A percentile compares a stretch with the other conserved stretches of the same genome.
Conservation (phyloP, 2,329 filamentous ascomycete species). For the Myriosclerotinia scirpicola region DNA sequence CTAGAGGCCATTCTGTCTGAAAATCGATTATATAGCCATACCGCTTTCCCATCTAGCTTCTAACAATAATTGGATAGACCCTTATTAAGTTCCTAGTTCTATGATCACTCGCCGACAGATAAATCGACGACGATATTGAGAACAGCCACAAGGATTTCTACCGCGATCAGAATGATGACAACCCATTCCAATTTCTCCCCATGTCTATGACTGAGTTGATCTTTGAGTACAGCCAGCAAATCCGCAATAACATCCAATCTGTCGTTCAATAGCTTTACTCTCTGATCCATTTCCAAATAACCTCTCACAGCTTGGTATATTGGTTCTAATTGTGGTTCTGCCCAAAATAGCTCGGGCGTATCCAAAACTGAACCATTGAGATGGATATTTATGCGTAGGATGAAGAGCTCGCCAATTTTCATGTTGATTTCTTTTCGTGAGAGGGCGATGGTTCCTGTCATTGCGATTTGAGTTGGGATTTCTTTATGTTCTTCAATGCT, state of each 20-base stretch:
- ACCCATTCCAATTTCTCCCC: conserved; percentile 90
- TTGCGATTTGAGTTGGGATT: conserved; percentile 86
- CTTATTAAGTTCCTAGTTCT: background rate
- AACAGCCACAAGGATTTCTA: conserved; percentile 87
- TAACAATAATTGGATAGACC: background rate
- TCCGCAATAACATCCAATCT: conserved; percentile 91
- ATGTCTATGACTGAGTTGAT: conserved; percentile 91
- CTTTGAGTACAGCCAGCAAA: conserved; percentile 87
- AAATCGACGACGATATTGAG: conserved; percentile 96
- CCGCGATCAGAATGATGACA: conserved; percentile 92
- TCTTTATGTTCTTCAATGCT: conserved; percentile 93
- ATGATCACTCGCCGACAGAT: conserved; percentile 58
- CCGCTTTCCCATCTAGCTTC: background rate
- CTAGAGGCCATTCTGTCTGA: background rate
- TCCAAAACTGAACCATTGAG: conserved; percentile 95
- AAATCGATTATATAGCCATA: background rate
- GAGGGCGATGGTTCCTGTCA: conserved; percentile 88
- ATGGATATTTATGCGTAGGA: conserved; percentile 96
- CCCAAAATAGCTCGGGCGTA: conserved; percentile 97
- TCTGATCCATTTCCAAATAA: conserved; percentile 97
- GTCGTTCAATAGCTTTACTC: conserved; percentile 85
- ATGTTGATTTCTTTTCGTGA: conserved; percentile 93
- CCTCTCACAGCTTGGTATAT: conserved; percentile 93
- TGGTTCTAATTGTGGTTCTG: conserved; percentile 92
- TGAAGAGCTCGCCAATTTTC: conserved; percentile 98